phyloP scores from a whole-genome alignment of 305 asterid species.

The Plantago coronopus region DNA sequence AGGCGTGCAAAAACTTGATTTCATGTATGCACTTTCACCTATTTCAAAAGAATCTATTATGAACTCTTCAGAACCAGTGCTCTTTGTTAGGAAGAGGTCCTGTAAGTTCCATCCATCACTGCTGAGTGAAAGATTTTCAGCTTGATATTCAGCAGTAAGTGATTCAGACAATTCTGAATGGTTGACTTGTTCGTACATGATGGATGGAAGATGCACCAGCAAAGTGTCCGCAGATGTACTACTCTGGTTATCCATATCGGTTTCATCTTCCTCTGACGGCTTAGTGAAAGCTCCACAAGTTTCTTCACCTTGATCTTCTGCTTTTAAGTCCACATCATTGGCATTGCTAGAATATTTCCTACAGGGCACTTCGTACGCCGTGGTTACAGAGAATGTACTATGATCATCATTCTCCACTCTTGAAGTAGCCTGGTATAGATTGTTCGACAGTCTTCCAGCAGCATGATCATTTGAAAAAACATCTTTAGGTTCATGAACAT shows the following conservation, averaged over 20 bases:
- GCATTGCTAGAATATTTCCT: constrained; percentile 21
- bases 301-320: constrained; percentile 25
- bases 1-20: constrained; percentile 24
- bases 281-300: constrained; percentile 20
- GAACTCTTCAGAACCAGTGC: constrained; percentile 24
- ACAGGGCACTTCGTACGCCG: constrained; percentile 29
- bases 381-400: constrained; percentile 28
- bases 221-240: constrained; percentile 17
- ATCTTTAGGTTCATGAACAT: constrained; percentile 13
- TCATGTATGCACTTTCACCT: constrained; percentile 27
- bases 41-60: constrained; percentile 28
- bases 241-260: constrained; percentile 23
- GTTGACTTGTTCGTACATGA: constrained; percentile 20
- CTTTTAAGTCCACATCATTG: constrained; percentile 25
- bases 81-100: constrained; percentile 21
- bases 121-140: constrained; percentile 23
- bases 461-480: constrained; percentile 21
- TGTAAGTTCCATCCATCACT: constrained; percentile 20
- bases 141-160: constrained; percentile 25
- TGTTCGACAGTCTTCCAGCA: constrained; percentile 19
- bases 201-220: constrained; percentile 26
- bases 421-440: constrained; percentile 31
- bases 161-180: constrained; percentile 25
- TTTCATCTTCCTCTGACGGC: constrained; percentile 24
- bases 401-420: constrained; percentile 25